These are phyloP conservation scores for Arthrinium phaeospermum DNA, from an alignment of 2,329 filamentous ascomycete species.

Conservation along the genomic window DNA sequence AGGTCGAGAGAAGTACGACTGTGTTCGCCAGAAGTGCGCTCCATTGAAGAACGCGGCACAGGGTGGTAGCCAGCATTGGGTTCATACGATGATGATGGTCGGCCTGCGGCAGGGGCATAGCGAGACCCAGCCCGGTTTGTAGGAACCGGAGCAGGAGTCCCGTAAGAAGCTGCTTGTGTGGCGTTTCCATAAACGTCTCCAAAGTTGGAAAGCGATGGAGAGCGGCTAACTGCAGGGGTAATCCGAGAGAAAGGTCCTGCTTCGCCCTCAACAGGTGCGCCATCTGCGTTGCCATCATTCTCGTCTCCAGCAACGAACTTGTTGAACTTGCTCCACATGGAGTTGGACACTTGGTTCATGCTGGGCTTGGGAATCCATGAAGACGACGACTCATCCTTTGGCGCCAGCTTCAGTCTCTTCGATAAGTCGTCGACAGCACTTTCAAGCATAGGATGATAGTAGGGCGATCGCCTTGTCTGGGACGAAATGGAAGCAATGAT, in stretches of 20 bases:
- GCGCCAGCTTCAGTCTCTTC: conserved; percentile 82
- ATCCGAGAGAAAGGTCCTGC: conserved; percentile 83
- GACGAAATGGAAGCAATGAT: conserved; percentile 78
- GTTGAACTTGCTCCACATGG: conserved; percentile 91
- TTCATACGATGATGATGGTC: conserved; percentile 44
- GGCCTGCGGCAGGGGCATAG: conserved; percentile 50
- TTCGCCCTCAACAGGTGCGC: conserved; percentile 60
- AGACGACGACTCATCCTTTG: conserved; percentile 76
- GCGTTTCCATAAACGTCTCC: conserved; percentile 70
- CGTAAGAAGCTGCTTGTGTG: conserved; percentile 29
- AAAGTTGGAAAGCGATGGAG: conserved; percentile 71
- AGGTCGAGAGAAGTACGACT: conserved; percentile 49
- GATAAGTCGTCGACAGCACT: conserved; percentile 81
- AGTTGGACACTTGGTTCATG: conserved; percentile 93
- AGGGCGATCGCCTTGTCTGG: conserved; percentile 83
- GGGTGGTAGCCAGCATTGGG: conserved; percentile 37
- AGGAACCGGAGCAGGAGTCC: conserved; percentile 34
- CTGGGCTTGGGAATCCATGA: conserved; percentile 95
- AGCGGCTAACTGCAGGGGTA: conserved; percentile 75
- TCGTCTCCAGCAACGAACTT: conserved; percentile 96
- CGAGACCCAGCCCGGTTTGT: conserved; percentile 55
- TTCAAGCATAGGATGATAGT: conserved; percentile 80
- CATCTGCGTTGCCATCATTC: conserved; percentile 66
- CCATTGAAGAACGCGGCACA: conserved; percentile 49
- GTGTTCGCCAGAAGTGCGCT: conserved; percentile 51